Conservation (phyloP, 805 yeast species). For the Helenozyma baotianmanensis region DNA sequence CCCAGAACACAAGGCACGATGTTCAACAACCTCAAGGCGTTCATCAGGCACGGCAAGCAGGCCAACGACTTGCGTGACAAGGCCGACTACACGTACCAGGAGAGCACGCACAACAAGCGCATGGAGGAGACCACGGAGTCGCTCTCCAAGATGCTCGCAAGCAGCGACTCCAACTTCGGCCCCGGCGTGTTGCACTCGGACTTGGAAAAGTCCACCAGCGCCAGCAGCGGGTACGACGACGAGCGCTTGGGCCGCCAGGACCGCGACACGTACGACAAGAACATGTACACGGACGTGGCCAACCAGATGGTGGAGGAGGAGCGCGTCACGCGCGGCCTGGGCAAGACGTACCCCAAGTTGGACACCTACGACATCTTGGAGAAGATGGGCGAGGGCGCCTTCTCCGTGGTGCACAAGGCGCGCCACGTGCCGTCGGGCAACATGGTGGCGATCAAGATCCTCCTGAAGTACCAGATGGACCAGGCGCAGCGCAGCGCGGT, state of each 20-base stretch:
- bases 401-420: constrained; percentile 79
- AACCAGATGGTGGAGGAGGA: constrained; percentile 12
- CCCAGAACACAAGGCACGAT: too few relatives aligned
- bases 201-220: not conserved
- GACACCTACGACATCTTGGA: constrained; percentile 26
- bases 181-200: not conserved
- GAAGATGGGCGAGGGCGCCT: constrained; percentile 79
- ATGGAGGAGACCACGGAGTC: too few relatives aligned
- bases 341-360: constrained; percentile 10
- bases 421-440: constrained; percentile 39
- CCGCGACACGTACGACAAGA: constrained; percentile 1
- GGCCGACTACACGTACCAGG: not conserved
- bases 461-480: constrained; percentile 55
- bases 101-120: too few relatives aligned
- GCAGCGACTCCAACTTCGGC: not conserved
- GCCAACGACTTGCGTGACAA: constrained; percentile 34
- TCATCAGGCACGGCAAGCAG: constrained; percentile 61
- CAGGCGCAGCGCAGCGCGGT: constrained; percentile 51
- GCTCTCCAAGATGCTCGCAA: too few relatives aligned
- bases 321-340: constrained; percentile 2
- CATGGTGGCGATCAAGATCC: constrained; percentile 70
- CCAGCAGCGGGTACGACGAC: constrained; percentile 1
- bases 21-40: constrained; percentile 50
- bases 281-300: constrained; percentile 9
- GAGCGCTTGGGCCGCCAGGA: constrained; percentile 1